Evolutionary conservation across 1,284 basidiomycete species (phyloP).

Genomic region (Albatrellus sp.): DNA sequence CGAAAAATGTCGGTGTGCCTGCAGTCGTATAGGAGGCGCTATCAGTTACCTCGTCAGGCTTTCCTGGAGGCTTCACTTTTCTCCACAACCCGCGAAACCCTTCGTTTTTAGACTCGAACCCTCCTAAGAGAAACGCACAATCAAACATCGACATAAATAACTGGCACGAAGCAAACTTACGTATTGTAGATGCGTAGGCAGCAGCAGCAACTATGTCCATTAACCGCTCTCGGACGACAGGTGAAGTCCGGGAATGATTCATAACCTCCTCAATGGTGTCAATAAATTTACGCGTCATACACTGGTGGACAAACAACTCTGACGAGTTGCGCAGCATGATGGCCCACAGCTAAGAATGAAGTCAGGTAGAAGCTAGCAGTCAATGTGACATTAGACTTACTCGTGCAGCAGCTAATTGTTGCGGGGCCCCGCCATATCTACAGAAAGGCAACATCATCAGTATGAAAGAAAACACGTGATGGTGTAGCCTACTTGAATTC

Average conservation of each 20-base stretch:
- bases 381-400: conserved; percentile 24
- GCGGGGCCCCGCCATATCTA: conserved; percentile 58
- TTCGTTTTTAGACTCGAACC: conserved; percentile 21
- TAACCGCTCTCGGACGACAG: conserved; percentile 61
- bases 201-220: conserved; percentile 64
- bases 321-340: conserved; percentile 69
- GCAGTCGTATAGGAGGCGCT: neutral
- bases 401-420: conserved; percentile 59
- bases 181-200: conserved; percentile 42
- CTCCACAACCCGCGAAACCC: conserved; percentile 58
- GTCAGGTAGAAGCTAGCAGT: conserved; percentile 5
- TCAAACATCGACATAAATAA: too few species aligned
- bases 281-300: conserved; percentile 62
- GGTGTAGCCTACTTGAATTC: conserved; percentile 56
- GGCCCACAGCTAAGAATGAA: conserved; percentile 56
- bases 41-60: conserved; percentile 47
- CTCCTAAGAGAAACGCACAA: neutral
- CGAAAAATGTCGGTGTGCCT: neutral
- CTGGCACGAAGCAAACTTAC: conserved; percentile 20
- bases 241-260: conserved; percentile 42
- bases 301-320: conserved; percentile 52
- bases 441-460: neutral
- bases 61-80: conserved; percentile 53
- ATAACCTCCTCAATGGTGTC: conserved; percentile 63
- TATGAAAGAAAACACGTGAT: neutral